These are phyloP conservation scores for Epichloe uncinata DNA, from an alignment of 2,329 filamentous ascomycete species.

Conservation along the genomic window DNA sequence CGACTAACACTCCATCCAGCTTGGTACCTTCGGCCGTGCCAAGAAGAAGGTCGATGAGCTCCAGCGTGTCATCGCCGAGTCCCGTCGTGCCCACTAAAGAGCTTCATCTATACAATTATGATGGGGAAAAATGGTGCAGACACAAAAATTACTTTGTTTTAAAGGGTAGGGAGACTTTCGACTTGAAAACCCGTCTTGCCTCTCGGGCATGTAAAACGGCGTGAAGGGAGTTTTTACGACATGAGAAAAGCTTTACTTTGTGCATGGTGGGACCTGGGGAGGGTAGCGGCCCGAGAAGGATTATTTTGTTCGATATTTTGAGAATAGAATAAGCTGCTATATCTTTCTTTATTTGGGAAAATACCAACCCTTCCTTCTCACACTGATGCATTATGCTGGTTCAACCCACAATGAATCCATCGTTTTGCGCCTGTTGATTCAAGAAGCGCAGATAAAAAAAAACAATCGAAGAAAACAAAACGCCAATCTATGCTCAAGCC, in stretches of 20 bases:
- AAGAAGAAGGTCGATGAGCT: conserved; percentile 99
- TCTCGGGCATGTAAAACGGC: conserved; percentile 2
- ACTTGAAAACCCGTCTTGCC: not conserved
- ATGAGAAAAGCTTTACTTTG: not conserved
- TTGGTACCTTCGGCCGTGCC: conserved; percentile 96
- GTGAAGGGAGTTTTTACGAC: not conserved
- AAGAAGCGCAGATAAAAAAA: not conserved
- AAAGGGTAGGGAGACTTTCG: not conserved
- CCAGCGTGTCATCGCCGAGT: conserved; percentile 93
- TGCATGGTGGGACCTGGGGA: not conserved
- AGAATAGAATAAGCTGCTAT: conserved; percentile 1
- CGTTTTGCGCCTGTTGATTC: not conserved
- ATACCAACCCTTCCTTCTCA: conserved; percentile 3
- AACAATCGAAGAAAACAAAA: not conserved
- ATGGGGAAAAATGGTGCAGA: not conserved
- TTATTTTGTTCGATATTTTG: not conserved
- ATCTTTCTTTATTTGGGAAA: not conserved
- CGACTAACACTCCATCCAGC: conserved; percentile 35
- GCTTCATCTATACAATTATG: not conserved
- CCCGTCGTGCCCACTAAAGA: conserved; percentile 56
- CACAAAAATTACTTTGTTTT: not conserved
- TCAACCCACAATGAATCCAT: not conserved
- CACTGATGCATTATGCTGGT: not conserved
- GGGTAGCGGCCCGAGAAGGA: conserved; percentile 1
- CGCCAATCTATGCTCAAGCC: not conserved